A percentile compares a stretch with the other conserved stretches of the same genome.
These are phyloP conservation scores for Lactarius vividus DNA, from an alignment of 768 basidiomycete species.

Conservation along the genomic window DNA sequence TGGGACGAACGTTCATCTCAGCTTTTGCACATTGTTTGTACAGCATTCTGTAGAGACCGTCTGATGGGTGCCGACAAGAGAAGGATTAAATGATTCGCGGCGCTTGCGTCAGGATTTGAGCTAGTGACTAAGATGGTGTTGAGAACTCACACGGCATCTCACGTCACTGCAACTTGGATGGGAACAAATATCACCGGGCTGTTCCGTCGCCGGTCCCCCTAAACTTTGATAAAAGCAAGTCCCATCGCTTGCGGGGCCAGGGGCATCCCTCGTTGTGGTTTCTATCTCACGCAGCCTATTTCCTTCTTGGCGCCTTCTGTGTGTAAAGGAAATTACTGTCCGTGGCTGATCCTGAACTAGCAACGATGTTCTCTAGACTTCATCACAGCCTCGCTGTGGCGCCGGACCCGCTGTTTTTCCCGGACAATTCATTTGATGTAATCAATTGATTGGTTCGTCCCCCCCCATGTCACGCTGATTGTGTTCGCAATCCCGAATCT, in stretches of 20 bases:
- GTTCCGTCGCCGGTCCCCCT: background rate
- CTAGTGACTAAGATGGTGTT: background rate
- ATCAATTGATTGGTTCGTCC: slow-evolving; percentile 14
- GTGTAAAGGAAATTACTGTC: background rate
- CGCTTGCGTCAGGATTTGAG: background rate
- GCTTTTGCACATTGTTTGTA: background rate
- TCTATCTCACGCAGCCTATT: background rate
- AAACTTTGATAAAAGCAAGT: background rate
- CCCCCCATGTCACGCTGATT: slow-evolving; percentile 1
- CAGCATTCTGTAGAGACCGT: background rate
- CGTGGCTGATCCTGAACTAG: background rate
- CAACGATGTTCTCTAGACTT: background rate
- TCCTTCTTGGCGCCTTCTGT: background rate
- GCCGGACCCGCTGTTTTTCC: slow-evolving; percentile 9
- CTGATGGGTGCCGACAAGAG: background rate
- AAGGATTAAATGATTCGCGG: background rate
- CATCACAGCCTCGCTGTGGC: slow-evolving; percentile 1
- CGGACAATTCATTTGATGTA: slow-evolving; percentile 12
- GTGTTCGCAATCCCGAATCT: background rate
- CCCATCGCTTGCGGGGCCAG: background rate
- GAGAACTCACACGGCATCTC: background rate
- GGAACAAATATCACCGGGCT: background rate
- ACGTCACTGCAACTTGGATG: background rate
- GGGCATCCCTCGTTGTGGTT: background rate
- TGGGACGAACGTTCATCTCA: background rate